These are phyloP conservation scores for Tricholoma terreum DNA, from an alignment of 768 basidiomycete genomes.

Conservation along the genomic window DNA sequence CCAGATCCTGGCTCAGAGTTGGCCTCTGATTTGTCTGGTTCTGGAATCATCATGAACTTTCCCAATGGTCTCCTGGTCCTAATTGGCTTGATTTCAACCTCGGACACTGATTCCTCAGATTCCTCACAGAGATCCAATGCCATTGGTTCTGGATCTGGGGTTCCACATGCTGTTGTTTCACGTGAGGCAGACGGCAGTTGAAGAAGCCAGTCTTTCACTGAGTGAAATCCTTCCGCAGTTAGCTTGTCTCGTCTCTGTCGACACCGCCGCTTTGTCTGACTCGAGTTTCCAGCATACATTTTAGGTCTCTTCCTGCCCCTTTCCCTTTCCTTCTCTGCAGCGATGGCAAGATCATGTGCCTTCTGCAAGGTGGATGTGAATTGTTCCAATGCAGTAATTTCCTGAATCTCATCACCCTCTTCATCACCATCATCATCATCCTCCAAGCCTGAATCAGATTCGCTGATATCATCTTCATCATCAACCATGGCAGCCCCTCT, in stretches of 20 bases:
- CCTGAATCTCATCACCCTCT: not conserved
- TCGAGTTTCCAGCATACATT: constrained; percentile 12
- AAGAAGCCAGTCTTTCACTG: not conserved
- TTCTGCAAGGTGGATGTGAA: not conserved
- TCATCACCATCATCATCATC: not conserved
- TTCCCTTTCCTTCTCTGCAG: not conserved
- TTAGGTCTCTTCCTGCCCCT: not conserved
- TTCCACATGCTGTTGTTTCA: not conserved
- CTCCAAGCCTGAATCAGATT: not conserved
- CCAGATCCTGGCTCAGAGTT: not conserved
- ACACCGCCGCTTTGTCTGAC: constrained; percentile 2
- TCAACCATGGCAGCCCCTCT: not conserved
- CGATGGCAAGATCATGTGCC: not conserved
- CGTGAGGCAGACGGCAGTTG: not conserved
- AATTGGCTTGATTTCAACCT: no score
- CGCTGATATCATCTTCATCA: not conserved
- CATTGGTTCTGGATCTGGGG: not conserved
- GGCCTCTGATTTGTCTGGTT: not conserved
- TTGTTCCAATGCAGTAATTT: not conserved
- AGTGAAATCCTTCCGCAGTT: not conserved
- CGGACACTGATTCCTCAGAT: no score
- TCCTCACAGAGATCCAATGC: no score
- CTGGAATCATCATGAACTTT: no score
- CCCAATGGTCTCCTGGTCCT: no score
- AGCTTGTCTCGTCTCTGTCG: constrained; percentile 1